Evolutionary conservation across 495 filamentous ascomycete species (phyloP).

Genomic region (Penicillium subrubescens): DNA sequence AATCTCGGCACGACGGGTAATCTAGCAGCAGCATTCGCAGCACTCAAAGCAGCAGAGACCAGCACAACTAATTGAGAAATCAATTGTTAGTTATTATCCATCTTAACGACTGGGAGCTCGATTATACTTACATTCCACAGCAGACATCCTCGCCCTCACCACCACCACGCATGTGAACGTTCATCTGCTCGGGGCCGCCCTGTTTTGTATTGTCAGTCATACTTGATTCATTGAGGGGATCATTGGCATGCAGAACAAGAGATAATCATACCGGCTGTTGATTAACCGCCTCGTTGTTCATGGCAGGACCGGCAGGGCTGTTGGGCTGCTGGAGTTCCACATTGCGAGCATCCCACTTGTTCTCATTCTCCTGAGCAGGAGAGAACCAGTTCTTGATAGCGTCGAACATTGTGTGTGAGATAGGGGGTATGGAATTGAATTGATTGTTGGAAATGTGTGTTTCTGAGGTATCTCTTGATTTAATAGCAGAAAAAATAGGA

Average conservation of each 20-base stretch:
- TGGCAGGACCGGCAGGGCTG: conserved; percentile 1
- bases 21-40: conserved; percentile 19
- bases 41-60: conserved; percentile 23
- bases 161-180: conserved; percentile 21
- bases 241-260: not conserved
- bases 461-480: not conserved
- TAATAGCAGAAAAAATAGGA: not conserved
- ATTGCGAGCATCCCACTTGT: conserved; percentile 5
- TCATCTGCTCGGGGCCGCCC: conserved; percentile 12
- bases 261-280: conserved; percentile 4
- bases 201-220: not conserved
- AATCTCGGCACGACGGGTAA: not conserved
- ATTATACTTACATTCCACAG: conserved; percentile 21
- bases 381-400: conserved; percentile 8
- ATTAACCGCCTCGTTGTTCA: conserved; percentile 3
- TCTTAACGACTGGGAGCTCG: not conserved
- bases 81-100: not conserved
- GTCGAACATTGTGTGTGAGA: conserved; percentile 3
- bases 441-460: not conserved
- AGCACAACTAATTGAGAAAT: conserved; percentile 14
- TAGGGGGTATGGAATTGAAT: not conserved
- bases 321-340: not conserved
- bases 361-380: conserved; percentile 1
- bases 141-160: conserved; percentile 20
- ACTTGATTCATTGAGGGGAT: not conserved